Conservation (phyloP, 352 stramenopile species). For the Phytopythium ostracodes region DNA sequence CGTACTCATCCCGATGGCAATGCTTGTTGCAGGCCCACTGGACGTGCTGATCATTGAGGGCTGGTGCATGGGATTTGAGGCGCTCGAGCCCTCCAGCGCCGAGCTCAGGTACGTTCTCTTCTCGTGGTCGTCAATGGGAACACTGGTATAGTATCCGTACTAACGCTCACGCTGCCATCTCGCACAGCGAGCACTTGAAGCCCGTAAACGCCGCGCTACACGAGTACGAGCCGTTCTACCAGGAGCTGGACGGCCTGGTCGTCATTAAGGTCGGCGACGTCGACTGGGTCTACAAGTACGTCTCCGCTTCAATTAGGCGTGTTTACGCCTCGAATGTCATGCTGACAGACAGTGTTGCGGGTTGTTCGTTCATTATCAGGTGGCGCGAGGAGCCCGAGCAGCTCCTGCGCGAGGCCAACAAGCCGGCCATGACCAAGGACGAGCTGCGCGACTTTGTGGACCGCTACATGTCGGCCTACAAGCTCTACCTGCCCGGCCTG, state of each 20-base stretch:
- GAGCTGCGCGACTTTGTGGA: conserved; percentile 85
- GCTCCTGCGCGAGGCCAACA: conserved; percentile 51
- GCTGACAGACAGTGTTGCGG: no score
- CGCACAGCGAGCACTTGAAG: conserved; percentile 43
- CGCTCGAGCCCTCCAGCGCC: conserved; percentile 26
- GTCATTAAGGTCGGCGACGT: conserved; percentile 71
- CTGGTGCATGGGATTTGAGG: conserved; percentile 83
- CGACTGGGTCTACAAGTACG: conserved; percentile 82
- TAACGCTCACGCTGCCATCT: not conserved
- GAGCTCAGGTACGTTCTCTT: conserved; percentile 26
- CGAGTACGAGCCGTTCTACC: conserved; percentile 65
- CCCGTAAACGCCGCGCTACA: conserved; percentile 61
- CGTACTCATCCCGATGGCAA: not conserved
- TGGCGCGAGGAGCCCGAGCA: conserved; percentile 82
- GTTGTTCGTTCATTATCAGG: conserved; percentile 19
- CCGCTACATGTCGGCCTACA: conserved; percentile 84
- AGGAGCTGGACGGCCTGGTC: conserved; percentile 57
- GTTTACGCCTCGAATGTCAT: conserved; percentile 5
- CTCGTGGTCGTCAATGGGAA: not conserved
- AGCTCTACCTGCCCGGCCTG: conserved; percentile 54
- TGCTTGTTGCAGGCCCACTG: conserved; percentile 39
- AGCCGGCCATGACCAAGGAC: conserved; percentile 52
- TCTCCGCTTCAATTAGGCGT: conserved; percentile 3
- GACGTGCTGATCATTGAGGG: conserved; percentile 84
- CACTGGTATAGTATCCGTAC: not conserved